These are phyloP conservation scores for Tanacetum coccineum DNA, from an alignment of 129 eudicot species.

Conservation along the genomic window DNA sequence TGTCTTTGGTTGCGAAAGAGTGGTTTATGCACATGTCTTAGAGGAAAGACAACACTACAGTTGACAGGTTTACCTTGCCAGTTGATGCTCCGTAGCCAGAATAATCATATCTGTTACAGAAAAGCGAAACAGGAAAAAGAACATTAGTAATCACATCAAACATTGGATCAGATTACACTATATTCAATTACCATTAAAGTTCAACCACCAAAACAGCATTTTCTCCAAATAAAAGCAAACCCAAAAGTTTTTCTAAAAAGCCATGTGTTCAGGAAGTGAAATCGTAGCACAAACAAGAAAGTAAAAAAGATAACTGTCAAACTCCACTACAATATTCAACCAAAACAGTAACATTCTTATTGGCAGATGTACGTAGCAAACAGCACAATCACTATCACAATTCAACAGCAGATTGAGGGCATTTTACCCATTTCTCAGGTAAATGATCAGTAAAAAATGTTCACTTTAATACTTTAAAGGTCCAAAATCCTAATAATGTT, in stretches of 20 bases:
- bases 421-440: constrained; percentile 23
- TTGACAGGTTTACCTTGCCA: constrained; percentile 63
- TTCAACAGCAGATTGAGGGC: constrained; percentile 9
- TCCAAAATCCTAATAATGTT: constrained; percentile 22
- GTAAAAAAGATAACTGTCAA: constrained; percentile 25
- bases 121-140: constrained; percentile 15
- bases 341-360: constrained; percentile 23
- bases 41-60: background rate
- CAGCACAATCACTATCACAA: constrained; percentile 22
- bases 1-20: background rate
- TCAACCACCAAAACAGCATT: background rate
- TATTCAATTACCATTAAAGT: constrained; percentile 14
- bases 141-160: constrained; percentile 1
- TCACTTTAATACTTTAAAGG: constrained; percentile 31
- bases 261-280: constrained; percentile 5
- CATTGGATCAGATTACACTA: background rate
- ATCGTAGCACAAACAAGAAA: background rate
- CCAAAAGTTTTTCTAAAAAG: constrained; percentile 2
- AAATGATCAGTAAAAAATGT: constrained; percentile 35
- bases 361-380: constrained; percentile 21
- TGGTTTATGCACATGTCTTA: constrained; percentile 6
- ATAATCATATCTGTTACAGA: constrained; percentile 71
- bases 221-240: constrained; percentile 15
- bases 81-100: constrained; percentile 94
- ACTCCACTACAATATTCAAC: constrained; percentile 9